Conservation (phyloP, 306 rosid genomes). For the Sechiopsis laciniata region DNA sequence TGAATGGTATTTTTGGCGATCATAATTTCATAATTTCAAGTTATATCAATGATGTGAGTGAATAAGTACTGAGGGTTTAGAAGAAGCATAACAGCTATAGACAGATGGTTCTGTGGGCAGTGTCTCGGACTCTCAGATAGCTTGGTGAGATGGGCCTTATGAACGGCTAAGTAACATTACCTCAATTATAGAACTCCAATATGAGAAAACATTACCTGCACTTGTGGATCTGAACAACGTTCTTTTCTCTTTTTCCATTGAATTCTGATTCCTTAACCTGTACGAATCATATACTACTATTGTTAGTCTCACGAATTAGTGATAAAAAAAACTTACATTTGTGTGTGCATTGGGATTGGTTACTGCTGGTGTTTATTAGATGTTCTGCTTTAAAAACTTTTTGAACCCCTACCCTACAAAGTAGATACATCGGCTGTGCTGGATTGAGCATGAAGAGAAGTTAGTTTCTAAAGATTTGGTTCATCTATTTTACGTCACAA, state of each 20-base stretch:
- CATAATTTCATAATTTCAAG: neutral
- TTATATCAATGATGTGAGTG: neutral
- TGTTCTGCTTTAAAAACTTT: too few relatives aligned
- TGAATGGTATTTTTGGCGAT: neutral
- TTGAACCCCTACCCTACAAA: neutral
- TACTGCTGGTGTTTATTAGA: neutral
- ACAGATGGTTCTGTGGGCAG: constrained; percentile 8
- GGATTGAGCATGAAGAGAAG: neutral
- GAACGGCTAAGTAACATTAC: constrained; percentile 11
- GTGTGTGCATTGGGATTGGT: neutral
- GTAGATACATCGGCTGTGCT: neutral
- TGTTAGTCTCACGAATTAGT: constrained; percentile 5
- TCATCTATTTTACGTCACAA: constrained; percentile 1
- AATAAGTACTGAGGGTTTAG: neutral
- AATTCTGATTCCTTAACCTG: constrained; percentile 74
- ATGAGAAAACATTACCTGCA: constrained; percentile 57
- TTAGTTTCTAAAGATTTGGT: neutral
- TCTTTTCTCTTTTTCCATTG: constrained; percentile 68
- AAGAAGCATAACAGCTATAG: neutral
- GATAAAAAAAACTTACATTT: neutral
- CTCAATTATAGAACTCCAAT: constrained; percentile 10
- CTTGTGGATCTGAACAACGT: constrained; percentile 60
- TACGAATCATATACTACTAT: constrained; percentile 18
- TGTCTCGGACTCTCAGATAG: constrained; percentile 29
- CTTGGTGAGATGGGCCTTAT: constrained; percentile 36